Evolutionary conservation across 768 basidiomycete species (phyloP).

Genomic region (Pulveroboletus ravenelii): DNA sequence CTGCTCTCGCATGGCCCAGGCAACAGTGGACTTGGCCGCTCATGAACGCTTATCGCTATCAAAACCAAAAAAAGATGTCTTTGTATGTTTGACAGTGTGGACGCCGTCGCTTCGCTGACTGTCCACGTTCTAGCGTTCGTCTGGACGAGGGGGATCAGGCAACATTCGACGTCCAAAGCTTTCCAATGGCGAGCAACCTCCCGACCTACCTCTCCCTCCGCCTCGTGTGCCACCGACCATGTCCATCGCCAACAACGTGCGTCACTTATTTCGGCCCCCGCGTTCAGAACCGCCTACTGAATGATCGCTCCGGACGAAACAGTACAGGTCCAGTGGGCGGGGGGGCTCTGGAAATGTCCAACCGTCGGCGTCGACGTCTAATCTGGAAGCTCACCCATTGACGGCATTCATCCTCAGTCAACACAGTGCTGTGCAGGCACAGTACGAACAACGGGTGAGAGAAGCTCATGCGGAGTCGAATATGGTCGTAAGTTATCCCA

Average conservation of each 20-base stretch:
- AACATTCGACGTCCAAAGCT: constrained; percentile 9
- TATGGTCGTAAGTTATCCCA: constrained; percentile 12
- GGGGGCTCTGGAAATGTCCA: constrained; percentile 26
- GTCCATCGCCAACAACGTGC: not conserved
- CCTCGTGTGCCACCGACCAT: not conserved
- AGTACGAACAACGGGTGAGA: constrained; percentile 17
- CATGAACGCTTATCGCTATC: not conserved
- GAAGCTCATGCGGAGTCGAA: constrained; percentile 13
- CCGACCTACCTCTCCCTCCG: not conserved
- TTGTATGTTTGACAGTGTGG: constrained; percentile 13
- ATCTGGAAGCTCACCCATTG: constrained; percentile 16
- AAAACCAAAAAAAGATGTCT: constrained; percentile 2
- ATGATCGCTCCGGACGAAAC: not conserved
- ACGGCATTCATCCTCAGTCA: constrained; percentile 23
- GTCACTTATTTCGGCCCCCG: not conserved
- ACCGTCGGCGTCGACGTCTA: not conserved
- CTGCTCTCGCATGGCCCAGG: constrained; percentile 10
- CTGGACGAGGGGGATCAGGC: constrained; percentile 24
- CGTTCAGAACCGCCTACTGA: not conserved
- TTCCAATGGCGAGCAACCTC: not conserved
- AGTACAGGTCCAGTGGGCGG: constrained; percentile 22
- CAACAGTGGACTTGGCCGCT: not conserved
- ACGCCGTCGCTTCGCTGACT: not conserved
- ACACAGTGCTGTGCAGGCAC: constrained; percentile 9
- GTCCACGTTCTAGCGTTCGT: constrained; percentile 8